Base-by-base conservation (phyloP, 345 rosid genomes). In the Gossypium rotundifolium region DNA sequence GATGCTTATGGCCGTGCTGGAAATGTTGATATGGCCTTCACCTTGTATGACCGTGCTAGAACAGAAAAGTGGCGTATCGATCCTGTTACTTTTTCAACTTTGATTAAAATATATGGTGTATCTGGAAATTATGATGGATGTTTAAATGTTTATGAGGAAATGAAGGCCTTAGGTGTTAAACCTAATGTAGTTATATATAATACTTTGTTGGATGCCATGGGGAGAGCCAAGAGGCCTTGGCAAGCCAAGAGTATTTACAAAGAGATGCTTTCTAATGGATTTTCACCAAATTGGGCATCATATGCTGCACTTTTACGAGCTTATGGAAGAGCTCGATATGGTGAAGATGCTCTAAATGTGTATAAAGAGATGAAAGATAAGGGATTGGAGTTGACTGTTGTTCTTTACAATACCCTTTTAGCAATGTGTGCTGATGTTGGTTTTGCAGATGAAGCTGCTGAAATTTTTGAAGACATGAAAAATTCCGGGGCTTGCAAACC, bases 181-280 rank as follows among this genome's bases (percentile, higher is more conserved):
- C 91, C 97, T 2, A 92, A 91, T 84, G 49, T 88, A 73, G 81
- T 84, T 63, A 74, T 82, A 3, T 92, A 86, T 78, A 94, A 91
- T 83, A 89, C 87, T 74, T 65, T 94, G 84, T 77, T 94, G 77
- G 95, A 91, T 84, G 85, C 89, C 3, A 92, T 94, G 98, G 97
- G 98, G 57, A 88, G 88, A 83, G 98, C 97, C 40, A 91, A 80
- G 90, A 92, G 98, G 86, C 98, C 98, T 3, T 94, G 97, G 95
- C 95, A 88, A 81, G 97, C 85, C 0, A 92, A 91, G 83, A 84
- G 58, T 18, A 76, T 95, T 60, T 83, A 88, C 82, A 86, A 81
- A 57, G 97, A 92, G 77, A 84, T 95, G 91, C 79, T 80, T n/a
- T 72, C 64, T 52, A 87, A 79, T 78, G 97, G 96, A 38, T 71